A percentile compares a stretch with the other conserved stretches of the same genome.
phyloP scores from a whole-genome alignment of 257 asterid genomes.

The Nicotiana obtusifolia region DNA sequence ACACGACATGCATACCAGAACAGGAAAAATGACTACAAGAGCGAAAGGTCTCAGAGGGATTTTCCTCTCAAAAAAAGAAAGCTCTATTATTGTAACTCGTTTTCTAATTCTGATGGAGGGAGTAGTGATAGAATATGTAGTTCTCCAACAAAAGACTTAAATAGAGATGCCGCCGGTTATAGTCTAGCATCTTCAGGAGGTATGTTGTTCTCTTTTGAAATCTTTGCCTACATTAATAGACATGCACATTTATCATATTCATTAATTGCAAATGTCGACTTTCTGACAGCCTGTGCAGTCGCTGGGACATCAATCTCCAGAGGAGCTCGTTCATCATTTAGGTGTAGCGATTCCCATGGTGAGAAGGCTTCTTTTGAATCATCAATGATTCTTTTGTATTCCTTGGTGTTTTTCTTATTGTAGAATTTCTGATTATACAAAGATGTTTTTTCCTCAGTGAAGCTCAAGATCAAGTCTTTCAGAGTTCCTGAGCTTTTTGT shows the following conservation, averaged over 20 bases:
- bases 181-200: constrained; percentile 46
- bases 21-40: constrained; percentile 42
- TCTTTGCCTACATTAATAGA: background rate
- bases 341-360: constrained; percentile 66
- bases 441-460: constrained; percentile 44
- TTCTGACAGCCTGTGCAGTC: constrained; percentile 33
- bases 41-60: constrained; percentile 66
- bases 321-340: constrained; percentile 42
- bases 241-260: background rate
- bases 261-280: background rate
- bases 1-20: constrained; percentile 31
- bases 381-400: constrained; percentile 4
- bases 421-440: constrained; percentile 29
- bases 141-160: constrained; percentile 22
- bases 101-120: constrained; percentile 49
- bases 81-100: constrained; percentile 46
- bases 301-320: constrained; percentile 32
- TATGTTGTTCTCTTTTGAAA: constrained; percentile 19
- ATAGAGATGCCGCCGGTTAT: constrained; percentile 30
- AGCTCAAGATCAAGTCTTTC: constrained; percentile 73
- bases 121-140: constrained; percentile 11
- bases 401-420: background rate
- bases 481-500: constrained; percentile 64
- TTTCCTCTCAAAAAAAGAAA: constrained; percentile 91
- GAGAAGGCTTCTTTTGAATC: constrained; percentile 15